phyloP scores from a whole-genome alignment of 306 rosid species.

The Quillaja saponaria region DNA sequence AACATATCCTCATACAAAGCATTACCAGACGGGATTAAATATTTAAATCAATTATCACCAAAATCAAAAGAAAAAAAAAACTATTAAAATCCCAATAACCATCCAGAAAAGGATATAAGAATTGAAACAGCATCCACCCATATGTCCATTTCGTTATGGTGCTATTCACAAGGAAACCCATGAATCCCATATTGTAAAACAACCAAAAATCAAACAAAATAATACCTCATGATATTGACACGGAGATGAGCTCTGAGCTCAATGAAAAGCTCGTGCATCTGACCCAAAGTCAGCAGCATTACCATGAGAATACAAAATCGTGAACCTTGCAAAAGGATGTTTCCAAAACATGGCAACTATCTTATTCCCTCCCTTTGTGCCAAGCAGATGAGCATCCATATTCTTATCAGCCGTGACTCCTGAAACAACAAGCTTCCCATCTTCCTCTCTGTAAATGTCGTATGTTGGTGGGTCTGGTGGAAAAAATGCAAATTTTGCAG shows the following conservation, averaged over 20 bases:
- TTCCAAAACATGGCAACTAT: constrained; percentile 88
- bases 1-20: too few relatives aligned
- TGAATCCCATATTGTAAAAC: too few relatives aligned
- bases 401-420: constrained; percentile 75
- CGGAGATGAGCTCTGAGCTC: constrained; percentile 98
- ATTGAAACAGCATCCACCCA: background rate
- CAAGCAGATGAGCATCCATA: constrained; percentile 61
- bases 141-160: background rate
- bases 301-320: constrained; percentile 90
- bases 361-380: constrained; percentile 72
- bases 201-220: background rate
- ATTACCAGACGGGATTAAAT: too few relatives aligned
- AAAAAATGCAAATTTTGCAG: constrained; percentile 93
- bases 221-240: constrained; percentile 87
- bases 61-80: background rate
- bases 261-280: constrained; percentile 85
- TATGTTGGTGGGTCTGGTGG: constrained; percentile 98
- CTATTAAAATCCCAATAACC: background rate
- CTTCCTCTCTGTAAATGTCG: constrained; percentile 51
- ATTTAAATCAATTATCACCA: background rate
- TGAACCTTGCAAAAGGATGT: constrained; percentile 81
- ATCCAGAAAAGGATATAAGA: background rate
- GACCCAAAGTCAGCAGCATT: constrained; percentile 99
- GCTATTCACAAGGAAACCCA: too few relatives aligned
- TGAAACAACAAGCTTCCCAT: constrained; percentile 59